Conservation (phyloP, 768 basidiomycete genomes). For the Kwoniella shandongensis region DNA sequence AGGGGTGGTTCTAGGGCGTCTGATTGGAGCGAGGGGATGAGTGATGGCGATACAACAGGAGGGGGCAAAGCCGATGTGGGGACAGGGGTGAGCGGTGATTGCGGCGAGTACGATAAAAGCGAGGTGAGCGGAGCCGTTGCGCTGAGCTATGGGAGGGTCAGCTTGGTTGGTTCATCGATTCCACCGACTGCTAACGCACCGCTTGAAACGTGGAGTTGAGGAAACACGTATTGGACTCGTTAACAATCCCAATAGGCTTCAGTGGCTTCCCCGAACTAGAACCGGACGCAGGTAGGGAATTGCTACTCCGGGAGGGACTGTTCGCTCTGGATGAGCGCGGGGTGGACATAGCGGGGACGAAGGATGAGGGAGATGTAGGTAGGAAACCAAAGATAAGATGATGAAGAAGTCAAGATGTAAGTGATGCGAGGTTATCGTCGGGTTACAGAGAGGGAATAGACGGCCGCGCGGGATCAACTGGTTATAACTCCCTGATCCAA, state of each 20-base stretch:
- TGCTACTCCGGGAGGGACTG: too few relatives aligned
- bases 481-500: too few relatives aligned
- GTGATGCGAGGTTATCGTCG: too few relatives aligned
- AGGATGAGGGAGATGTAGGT: too few relatives aligned
- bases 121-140: conserved; percentile 42
- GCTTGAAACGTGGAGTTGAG: conserved; percentile 94
- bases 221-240: conserved; percentile 71
- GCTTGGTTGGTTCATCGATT: too few relatives aligned
- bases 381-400: too few relatives aligned
- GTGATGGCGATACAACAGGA: conserved; percentile 25
- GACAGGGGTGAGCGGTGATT: conserved; percentile 56
- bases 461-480: too few relatives aligned
- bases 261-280: conserved; percentile 17
- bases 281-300: too few relatives aligned
- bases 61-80: conserved; percentile 36
- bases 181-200: conserved; percentile 46
- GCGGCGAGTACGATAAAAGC: conserved; percentile 43
- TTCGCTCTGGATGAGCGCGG: too few relatives aligned
- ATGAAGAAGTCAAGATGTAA: too few relatives aligned
- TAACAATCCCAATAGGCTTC: conserved; percentile 52
- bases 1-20: conserved; percentile 47
- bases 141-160: conserved; percentile 55
- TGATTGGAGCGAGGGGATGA: conserved; percentile 45
- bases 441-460: too few relatives aligned
- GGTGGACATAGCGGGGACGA: too few relatives aligned